A percentile compares a stretch with the other conserved stretches of the same genome.
Evolutionary conservation across 805 yeast genomes (phyloP).

Genomic region (Alloascoidea hylecoeti): DNA sequence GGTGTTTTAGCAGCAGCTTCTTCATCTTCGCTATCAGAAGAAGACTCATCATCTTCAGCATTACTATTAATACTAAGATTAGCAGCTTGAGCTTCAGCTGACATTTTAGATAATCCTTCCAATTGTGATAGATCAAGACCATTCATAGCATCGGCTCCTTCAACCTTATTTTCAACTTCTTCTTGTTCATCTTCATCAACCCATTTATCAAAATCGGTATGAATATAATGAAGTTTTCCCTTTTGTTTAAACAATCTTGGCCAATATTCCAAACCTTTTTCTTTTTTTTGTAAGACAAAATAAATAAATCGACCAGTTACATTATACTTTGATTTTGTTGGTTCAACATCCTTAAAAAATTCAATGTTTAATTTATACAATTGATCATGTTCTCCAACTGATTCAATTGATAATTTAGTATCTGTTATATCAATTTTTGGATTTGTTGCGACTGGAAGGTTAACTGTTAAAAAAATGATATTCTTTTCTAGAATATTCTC

Average conservation of each 20-base stretch:
- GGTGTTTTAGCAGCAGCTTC: too few species aligned
- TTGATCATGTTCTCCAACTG: slow-evolving; percentile 24
- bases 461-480: slow-evolving; percentile 58
- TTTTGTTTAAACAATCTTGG: slow-evolving; percentile 89
- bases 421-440: slow-evolving; percentile 50
- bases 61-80: too few species aligned
- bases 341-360: slow-evolving; percentile 62
- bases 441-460: slow-evolving; percentile 53
- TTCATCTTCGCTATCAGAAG: too few species aligned
- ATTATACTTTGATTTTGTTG: slow-evolving; percentile 42
- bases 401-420: slow-evolving; percentile 35
- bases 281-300: slow-evolving; percentile 59
- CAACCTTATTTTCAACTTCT: too few species aligned
- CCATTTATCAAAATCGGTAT: slow-evolving; percentile 96
- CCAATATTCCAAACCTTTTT: slow-evolving; percentile 70
- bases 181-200: slow-evolving; percentile 98
- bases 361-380: slow-evolving; percentile 55
- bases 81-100: background rate
- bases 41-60: too few species aligned
- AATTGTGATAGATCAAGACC: background rate
- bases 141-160: background rate
- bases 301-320: slow-evolving; percentile 50
- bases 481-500: slow-evolving; percentile 62
- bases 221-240: slow-evolving; percentile 62
- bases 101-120: background rate